Evolutionary conservation across 2,329 filamentous ascomycete genomes (phyloP).

Genomic region (Lasiodiplodia gonubiensis): DNA sequence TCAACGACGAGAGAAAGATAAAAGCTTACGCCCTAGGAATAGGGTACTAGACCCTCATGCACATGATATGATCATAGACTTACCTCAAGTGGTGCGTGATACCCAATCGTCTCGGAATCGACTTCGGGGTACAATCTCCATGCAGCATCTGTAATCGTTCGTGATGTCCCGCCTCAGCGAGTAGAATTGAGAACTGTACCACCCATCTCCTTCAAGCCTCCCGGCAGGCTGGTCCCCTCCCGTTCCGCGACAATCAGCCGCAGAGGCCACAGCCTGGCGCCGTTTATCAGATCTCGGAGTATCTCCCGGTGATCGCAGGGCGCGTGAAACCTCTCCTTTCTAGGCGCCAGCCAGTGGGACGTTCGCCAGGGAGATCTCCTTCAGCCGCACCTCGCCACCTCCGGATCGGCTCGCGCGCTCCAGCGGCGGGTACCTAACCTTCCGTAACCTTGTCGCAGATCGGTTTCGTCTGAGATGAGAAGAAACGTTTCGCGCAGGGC

Average conservation of each 20-base stretch:
- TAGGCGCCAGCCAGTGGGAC: conserved; percentile 11
- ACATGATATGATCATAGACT: neutral
- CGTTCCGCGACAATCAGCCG: neutral
- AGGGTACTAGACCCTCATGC: neutral
- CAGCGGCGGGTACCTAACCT: neutral
- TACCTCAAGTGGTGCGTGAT: neutral
- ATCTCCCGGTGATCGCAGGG: neutral
- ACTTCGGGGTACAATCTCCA: neutral
- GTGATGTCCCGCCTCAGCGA: neutral
- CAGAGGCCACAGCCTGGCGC: conserved; percentile 13
- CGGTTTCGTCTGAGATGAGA: neutral
- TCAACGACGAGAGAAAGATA: neutral
- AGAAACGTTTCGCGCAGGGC: neutral
- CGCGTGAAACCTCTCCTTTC: neutral
- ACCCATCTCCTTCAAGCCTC: neutral
- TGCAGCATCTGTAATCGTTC: neutral
- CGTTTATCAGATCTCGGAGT: neutral
- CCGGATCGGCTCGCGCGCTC: neutral
- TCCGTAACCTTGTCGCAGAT: neutral
- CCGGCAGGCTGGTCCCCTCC: neutral
- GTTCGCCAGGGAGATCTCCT: neutral
- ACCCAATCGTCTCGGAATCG: neutral
- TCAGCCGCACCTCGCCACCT: neutral
- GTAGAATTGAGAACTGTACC: neutral
- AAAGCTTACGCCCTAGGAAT: neutral